A percentile compares a stretch with the other conserved stretches of the same genome.
Conservation (phyloP, 2,329 filamentous ascomycete genomes). For the Didymellaceae sp. region DNA sequence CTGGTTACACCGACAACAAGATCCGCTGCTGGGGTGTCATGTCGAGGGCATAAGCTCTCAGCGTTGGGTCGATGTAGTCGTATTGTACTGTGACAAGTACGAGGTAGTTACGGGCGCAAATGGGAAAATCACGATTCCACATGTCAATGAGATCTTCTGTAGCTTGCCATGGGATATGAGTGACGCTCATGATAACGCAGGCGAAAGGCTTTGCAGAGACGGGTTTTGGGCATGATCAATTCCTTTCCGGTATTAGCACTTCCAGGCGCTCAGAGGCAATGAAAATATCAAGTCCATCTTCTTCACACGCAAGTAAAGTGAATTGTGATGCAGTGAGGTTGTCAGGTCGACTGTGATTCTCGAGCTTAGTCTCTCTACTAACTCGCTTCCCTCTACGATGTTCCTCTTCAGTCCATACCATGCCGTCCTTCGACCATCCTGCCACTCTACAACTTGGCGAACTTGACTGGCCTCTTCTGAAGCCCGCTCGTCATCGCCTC, state of each 20-base stretch:
- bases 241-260: conserved; percentile 50
- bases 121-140: conserved; percentile 49
- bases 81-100: conserved; percentile 28
- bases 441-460: conserved; percentile 74
- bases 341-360: too few species aligned
- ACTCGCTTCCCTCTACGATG: too few species aligned
- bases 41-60: conserved; percentile 46
- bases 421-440: too few species aligned
- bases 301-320: too few species aligned
- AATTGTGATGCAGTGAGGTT: background rate
- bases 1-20: conserved; percentile 99
- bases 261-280: conserved; percentile 53
- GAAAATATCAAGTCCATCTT: conserved; percentile 51
- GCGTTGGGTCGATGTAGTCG: conserved; percentile 20
- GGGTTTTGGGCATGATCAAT: conserved; percentile 45
- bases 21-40: conserved; percentile 53
- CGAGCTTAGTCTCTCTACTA: too few species aligned
- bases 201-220: conserved; percentile 24
- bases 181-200: conserved; percentile 38
- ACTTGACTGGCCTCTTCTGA: conserved; percentile 78
- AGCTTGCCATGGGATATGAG: conserved; percentile 49
- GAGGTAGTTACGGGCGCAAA: conserved; percentile 36
- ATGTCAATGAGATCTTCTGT: conserved; percentile 38
- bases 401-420: background rate
- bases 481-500: conserved; percentile 77